Percentiles rank a stretch among this genome's conserved stretches.
Evolutionary conservation across 1,284 basidiomycete genomes (phyloP).

Genomic region (Ustilago bromivora): DNA sequence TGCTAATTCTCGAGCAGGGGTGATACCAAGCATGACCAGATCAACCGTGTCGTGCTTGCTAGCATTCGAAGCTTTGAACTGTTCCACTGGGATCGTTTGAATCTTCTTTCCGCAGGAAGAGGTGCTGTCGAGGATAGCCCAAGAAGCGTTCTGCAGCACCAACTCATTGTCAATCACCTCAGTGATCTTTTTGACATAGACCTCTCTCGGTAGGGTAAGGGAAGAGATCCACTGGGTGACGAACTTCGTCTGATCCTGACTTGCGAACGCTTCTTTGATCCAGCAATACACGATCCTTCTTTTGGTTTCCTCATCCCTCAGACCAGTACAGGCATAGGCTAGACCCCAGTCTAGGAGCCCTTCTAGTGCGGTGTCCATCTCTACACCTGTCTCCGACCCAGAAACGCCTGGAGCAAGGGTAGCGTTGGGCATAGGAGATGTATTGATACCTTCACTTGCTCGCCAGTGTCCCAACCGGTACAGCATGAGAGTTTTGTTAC

Average conservation of each 20-base stretch:
- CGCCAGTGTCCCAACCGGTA: slow-evolving; percentile 40
- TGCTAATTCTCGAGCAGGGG: slow-evolving; percentile 20
- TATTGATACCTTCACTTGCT: background rate
- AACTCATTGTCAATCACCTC: slow-evolving; percentile 25
- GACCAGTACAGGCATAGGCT: slow-evolving; percentile 40
- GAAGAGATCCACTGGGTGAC: slow-evolving; percentile 21
- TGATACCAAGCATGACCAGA: slow-evolving; percentile 35
- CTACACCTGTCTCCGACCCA: slow-evolving; percentile 9
- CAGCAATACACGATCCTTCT: slow-evolving; percentile 37
- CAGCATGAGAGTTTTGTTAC: slow-evolving; percentile 35
- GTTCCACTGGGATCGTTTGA: slow-evolving; percentile 16
- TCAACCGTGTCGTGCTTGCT: slow-evolving; percentile 14
- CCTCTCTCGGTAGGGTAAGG: slow-evolving; percentile 31
- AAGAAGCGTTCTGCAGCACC: slow-evolving; percentile 27
- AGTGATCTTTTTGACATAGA: slow-evolving; percentile 28
- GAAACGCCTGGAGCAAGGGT: slow-evolving; percentile 16
- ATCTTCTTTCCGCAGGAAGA: slow-evolving; percentile 9
- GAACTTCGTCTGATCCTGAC: slow-evolving; percentile 36
- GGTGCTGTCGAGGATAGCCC: slow-evolving; percentile 32
- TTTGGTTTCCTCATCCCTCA: slow-evolving; percentile 9
- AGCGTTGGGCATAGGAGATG: slow-evolving; percentile 12
- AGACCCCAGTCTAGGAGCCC: slow-evolving; percentile 37
- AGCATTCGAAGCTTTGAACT: slow-evolving; percentile 8
- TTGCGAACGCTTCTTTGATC: slow-evolving; percentile 38
- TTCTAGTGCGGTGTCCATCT: slow-evolving; percentile 25